Conservation (phyloP, 148 eudicot species). For the Limonium bicolor region DNA sequence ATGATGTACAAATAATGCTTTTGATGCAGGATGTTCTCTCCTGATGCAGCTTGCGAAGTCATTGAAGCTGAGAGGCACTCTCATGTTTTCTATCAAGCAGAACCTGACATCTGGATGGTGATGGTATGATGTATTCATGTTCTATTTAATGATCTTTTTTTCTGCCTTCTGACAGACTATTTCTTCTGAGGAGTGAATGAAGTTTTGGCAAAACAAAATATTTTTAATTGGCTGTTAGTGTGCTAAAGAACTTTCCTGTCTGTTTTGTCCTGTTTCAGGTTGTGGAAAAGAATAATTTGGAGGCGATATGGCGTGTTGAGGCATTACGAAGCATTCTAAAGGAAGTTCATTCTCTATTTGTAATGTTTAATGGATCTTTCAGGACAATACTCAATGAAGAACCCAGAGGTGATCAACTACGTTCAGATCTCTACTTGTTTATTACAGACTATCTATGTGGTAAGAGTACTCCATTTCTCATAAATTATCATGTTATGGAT, state of each 20-base stretch:
- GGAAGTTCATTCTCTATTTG: slow-evolving; percentile 78
- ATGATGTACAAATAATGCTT: too few species aligned
- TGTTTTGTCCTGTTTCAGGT: too few species aligned
- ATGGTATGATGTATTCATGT: slow-evolving; percentile 38
- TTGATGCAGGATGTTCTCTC: slow-evolving; percentile 78
- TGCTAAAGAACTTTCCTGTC: too few species aligned
- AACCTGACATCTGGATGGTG: slow-evolving; percentile 99
- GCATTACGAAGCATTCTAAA: slow-evolving; percentile 73
- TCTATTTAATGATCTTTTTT: too few species aligned
- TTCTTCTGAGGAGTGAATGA: not conserved
- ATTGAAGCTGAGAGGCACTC: slow-evolving; percentile 92
- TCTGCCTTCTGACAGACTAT: slow-evolving; percentile 1
- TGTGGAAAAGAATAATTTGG: slow-evolving; percentile 69
- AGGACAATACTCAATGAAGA: slow-evolving; percentile 76
- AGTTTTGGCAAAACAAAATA: too few species aligned
- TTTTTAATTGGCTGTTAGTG: too few species aligned
- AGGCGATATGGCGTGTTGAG: slow-evolving; percentile 74
- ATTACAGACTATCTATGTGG: slow-evolving; percentile 74
- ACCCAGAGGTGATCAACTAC: slow-evolving; percentile 61
- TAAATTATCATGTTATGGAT: slow-evolving; percentile 2
- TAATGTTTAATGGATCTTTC: slow-evolving; percentile 77
- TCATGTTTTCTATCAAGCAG: slow-evolving; percentile 86
- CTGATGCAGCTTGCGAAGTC: slow-evolving; percentile 94
- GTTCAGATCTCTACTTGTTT: slow-evolving; percentile 59
- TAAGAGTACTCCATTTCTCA: slow-evolving; percentile 23